Evolutionary conservation across 805 yeast genomes (phyloP).

Genomic region (Lachancea quebecensis): DNA sequence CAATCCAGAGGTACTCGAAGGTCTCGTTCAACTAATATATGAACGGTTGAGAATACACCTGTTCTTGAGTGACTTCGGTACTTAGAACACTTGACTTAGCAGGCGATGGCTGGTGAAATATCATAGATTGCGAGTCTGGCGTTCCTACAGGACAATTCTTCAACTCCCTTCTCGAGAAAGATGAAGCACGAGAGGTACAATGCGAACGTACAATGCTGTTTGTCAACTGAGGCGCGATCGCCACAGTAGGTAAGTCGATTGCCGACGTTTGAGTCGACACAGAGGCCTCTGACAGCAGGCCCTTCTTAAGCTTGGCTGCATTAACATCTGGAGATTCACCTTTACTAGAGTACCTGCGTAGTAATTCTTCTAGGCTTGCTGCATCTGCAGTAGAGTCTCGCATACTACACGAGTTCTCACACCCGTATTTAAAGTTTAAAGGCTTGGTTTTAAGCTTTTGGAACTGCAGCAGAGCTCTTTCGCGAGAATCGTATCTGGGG

Average conservation of each 20-base stretch:
- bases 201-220: background rate
- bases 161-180: background rate
- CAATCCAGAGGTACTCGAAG: too few species aligned
- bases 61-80: conserved; percentile 18
- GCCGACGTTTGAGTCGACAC: background rate
- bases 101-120: conserved; percentile 21
- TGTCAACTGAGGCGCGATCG: background rate
- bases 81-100: conserved; percentile 14
- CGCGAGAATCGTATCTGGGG: conserved; percentile 7
- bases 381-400: background rate
- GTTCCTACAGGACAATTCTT: background rate
- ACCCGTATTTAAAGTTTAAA: conserved; percentile 6
- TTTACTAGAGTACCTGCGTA: background rate
- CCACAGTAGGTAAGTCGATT: background rate
- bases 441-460: conserved; percentile 18
- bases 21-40: conserved; percentile 7
- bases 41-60: conserved; percentile 31
- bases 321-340: too few species aligned
- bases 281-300: background rate
- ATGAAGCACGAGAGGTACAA: background rate
- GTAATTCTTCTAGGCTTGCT: background rate
- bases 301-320: too few species aligned
- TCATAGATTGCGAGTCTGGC: background rate
- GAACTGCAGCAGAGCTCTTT: conserved; percentile 22
- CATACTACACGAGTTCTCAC: background rate